Evolutionary conservation across 2,329 filamentous ascomycete species (phyloP).

Genomic region (Talaromyces funiculosus): DNA sequence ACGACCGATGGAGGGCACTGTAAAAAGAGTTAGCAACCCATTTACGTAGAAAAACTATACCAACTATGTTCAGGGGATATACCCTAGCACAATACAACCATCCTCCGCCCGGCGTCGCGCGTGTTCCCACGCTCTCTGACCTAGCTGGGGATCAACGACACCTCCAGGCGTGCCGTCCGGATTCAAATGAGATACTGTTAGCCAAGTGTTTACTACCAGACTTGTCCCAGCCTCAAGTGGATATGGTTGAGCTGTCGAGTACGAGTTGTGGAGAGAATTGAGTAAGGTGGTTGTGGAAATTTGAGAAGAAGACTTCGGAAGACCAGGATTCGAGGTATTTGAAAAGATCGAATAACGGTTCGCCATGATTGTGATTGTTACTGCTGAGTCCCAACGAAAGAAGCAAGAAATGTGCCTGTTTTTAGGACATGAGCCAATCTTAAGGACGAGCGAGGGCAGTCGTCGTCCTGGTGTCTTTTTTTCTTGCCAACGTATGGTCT

Average conservation of each 20-base stretch:
- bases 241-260: constrained; percentile 76
- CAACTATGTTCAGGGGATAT: constrained; percentile 30
- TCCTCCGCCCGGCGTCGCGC: constrained; percentile 90
- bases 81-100: constrained; percentile 87
- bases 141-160: constrained; percentile 73
- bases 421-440: constrained; percentile 7
- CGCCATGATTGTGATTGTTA: constrained; percentile 41
- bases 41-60: background rate
- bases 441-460: constrained; percentile 8
- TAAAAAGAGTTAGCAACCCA: background rate
- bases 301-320: constrained; percentile 53
- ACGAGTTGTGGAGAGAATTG: constrained; percentile 86
- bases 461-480: constrained; percentile 2
- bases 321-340: constrained; percentile 50
- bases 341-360: constrained; percentile 59
- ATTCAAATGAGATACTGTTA: constrained; percentile 68
- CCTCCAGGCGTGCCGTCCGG: constrained; percentile 66
- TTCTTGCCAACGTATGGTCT: too few species aligned
- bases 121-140: constrained; percentile 88
- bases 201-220: constrained; percentile 91
- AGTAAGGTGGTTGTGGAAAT: constrained; percentile 89
- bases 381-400: background rate
- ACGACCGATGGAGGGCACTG: constrained; percentile 82
- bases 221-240: constrained; percentile 83
- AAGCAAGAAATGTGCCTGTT: background rate